A percentile compares a stretch with the other conserved stretches of the same genome.
phyloP scores from a whole-genome alignment of 495 filamentous ascomycete species.

The Penicillium odoratum region DNA sequence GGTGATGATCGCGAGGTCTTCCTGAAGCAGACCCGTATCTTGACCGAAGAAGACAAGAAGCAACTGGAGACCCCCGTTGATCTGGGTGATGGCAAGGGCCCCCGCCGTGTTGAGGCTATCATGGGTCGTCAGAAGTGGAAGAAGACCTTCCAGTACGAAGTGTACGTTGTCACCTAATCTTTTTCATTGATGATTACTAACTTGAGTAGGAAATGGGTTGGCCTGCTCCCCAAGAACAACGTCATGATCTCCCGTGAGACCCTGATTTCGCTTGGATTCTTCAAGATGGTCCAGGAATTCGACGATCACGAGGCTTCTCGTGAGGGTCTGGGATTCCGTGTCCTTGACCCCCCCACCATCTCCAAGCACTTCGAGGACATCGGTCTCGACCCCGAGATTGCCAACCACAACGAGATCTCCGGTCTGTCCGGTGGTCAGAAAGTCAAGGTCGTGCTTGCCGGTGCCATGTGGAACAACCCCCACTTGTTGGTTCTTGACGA shows the following conservation, averaged over 20 bases:
- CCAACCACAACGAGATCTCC: constrained; percentile 97
- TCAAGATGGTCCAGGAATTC: constrained; percentile 94
- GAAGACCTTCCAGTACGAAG: constrained; percentile 98
- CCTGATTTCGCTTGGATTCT: constrained; percentile 77
- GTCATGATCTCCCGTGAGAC: constrained; percentile 92
- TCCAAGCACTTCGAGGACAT: constrained; percentile 97
- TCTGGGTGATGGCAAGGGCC: constrained; percentile 75
- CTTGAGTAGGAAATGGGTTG: constrained; percentile 67
- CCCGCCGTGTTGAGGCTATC: constrained; percentile 77
- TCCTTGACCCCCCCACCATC: constrained; percentile 89
- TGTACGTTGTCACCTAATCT: constrained; percentile 31
- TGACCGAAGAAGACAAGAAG: constrained; percentile 78
- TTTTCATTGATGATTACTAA: not conserved
- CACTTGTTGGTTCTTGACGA: constrained; percentile 97
- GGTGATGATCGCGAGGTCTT: constrained; percentile 96
- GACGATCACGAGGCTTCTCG: constrained; percentile 97
- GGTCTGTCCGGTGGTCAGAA: constrained; percentile 98
- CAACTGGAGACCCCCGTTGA: constrained; percentile 91
- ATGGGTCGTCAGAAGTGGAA: constrained; percentile 98
- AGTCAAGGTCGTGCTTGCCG: constrained; percentile 98
- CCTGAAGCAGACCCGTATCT: constrained; percentile 93
- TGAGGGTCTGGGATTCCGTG: constrained; percentile 93
- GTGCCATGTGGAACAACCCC: constrained; percentile 98
- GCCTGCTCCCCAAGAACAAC: constrained; percentile 89
- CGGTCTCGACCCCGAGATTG: constrained; percentile 94